phyloP scores from a whole-genome alignment of 2,329 filamentous ascomycete species.

The Elsinoe arachidis region DNA sequence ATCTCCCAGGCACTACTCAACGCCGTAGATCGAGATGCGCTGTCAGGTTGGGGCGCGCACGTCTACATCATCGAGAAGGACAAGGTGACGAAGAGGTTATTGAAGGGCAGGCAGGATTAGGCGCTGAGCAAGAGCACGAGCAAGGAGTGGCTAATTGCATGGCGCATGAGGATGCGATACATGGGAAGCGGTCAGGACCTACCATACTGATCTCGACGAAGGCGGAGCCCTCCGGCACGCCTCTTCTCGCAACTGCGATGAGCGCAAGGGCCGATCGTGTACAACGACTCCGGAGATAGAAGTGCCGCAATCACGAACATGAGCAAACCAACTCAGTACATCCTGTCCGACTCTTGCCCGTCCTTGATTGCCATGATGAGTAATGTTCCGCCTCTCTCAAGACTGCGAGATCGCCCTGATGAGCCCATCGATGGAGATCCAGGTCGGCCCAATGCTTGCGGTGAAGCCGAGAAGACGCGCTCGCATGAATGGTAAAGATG shows the following conservation, averaged over 20 bases:
- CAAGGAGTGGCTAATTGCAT: neutral
- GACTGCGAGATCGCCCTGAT: too few relatives aligned
- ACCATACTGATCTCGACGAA: neutral
- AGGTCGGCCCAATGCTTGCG: neutral
- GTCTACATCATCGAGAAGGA: slow-evolving; percentile 99
- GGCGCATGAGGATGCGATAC: neutral
- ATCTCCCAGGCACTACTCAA: slow-evolving; percentile 93
- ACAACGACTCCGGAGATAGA: neutral
- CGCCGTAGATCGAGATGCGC: slow-evolving; percentile 89
- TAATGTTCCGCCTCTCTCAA: too few relatives aligned
- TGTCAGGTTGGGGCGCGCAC: slow-evolving; percentile 96
- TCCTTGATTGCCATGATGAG: too few relatives aligned
- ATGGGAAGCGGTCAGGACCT: neutral
- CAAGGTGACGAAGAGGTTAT: slow-evolving; percentile 97
- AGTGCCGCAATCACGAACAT: neutral
- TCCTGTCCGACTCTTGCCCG: too few relatives aligned
- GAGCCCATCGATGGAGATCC: too few relatives aligned
- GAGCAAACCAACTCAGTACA: neutral
- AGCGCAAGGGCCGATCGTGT: neutral
- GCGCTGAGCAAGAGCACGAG: neutral
- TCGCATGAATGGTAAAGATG: neutral
- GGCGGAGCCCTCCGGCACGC: neutral
- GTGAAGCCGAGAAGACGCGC: neutral
- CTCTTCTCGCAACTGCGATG: too few relatives aligned
- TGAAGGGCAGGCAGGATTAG: slow-evolving; percentile 90